Evolutionary conservation across 768 basidiomycete species (phyloP).

Genomic region (Crepidotus variabilis): DNA sequence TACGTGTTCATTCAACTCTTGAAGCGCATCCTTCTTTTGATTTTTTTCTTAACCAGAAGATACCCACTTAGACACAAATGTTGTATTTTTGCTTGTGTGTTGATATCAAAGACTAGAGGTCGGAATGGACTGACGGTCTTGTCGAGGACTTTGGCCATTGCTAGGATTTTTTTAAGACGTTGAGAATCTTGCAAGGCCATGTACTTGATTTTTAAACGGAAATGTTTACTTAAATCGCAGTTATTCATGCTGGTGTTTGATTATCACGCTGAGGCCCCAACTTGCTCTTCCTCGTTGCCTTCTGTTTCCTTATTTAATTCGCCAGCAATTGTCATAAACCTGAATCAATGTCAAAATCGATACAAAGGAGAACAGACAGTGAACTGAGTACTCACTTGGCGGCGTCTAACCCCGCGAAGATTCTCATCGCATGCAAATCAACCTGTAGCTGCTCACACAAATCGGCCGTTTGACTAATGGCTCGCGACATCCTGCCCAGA

Average conservation of each 20-base stretch:
- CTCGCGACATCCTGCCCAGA: conserved; percentile 62
- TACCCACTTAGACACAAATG: not conserved
- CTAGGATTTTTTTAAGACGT: too few relatives aligned
- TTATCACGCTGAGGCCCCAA: not conserved
- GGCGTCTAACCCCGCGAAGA: conserved; percentile 74
- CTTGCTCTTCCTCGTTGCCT: conserved; percentile 13
- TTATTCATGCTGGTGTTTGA: not conserved
- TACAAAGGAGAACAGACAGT: not conserved
- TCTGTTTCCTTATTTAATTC: conserved; percentile 31
- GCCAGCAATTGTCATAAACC: conserved; percentile 41
- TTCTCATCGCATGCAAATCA: conserved; percentile 75
- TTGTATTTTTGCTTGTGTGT: conserved; percentile 1
- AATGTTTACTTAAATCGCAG: not conserved
- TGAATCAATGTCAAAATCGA: conserved; percentile 13
- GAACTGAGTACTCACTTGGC: conserved; percentile 60
- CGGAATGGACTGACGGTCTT: too few relatives aligned
- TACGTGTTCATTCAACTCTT: conserved; percentile 4
- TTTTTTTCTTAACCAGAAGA: conserved; percentile 7
- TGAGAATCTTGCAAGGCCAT: not conserved
- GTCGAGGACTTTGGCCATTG: too few relatives aligned
- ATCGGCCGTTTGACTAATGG: conserved; percentile 69
- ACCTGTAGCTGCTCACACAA: conserved; percentile 73
- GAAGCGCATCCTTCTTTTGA: not conserved
- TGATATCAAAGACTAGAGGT: too few relatives aligned
- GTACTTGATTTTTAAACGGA: too few relatives aligned